These are phyloP conservation scores for Annulohypoxylon stygium DNA, from an alignment of 495 filamentous ascomycete species.

Conservation along the genomic window DNA sequence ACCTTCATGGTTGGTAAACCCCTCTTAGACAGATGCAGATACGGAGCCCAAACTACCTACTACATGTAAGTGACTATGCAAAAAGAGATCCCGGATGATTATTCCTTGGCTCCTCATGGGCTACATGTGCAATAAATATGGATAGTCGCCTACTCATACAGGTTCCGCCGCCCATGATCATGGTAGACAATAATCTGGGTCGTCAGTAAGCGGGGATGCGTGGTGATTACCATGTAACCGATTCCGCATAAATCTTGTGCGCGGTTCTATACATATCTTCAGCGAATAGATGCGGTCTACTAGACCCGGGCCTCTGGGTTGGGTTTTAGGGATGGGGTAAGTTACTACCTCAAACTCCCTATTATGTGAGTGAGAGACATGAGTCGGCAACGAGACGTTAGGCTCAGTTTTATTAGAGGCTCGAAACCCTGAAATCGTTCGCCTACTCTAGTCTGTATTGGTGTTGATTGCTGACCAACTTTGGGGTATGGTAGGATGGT, in stretches of 20 bases:
- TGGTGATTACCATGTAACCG: constrained; percentile 1
- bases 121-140: not conserved
- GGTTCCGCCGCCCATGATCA: not conserved
- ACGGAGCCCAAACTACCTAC: not conserved
- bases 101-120: not conserved
- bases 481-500: not conserved
- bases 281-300: constrained; percentile 4
- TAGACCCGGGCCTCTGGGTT: constrained; percentile 20
- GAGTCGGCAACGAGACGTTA: constrained; percentile 5
- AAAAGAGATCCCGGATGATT: not conserved
- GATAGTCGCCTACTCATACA: not conserved
- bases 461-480: constrained; percentile 10
- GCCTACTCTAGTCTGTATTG: not conserved
- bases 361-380: not conserved
- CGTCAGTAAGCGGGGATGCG: not conserved
- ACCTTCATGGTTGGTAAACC: no score
- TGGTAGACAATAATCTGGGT: not conserved
- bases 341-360: not conserved
- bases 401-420: not conserved
- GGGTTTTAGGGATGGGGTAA: constrained; percentile 12
- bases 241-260: not conserved
- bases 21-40: not conserved
- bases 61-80: constrained; percentile 2
- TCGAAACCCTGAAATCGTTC: not conserved
- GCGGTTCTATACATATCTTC: not conserved